Evolutionary conservation across 345 rosid genomes (phyloP), one percentile per base, ranked within the genome.

Genomic region (Salix caprea): DNA sequence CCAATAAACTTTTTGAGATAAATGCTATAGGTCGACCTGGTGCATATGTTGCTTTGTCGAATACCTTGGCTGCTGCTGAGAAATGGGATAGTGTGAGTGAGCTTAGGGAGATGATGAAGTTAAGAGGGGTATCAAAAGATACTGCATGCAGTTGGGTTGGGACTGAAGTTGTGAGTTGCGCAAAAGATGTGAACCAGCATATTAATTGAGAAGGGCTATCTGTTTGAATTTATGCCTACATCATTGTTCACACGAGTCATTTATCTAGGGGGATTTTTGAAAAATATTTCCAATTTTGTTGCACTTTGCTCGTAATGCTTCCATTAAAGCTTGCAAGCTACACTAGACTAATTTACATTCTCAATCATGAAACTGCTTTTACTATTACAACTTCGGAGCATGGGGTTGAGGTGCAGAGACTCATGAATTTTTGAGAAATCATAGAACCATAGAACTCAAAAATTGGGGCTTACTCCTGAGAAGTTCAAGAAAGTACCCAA

Each of bases 21-120:
- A 95, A 87, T 82, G 88, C 86, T 56, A 80, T 81, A 26, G 83
- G 84, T 70, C 86, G 99, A 72, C 91, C 99, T 15, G 98, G 98
- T 76, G 99, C 99, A 21, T 95, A 90, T 84, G 79, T 93, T 74
- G 90, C 94, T 5, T 73, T 93, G 16, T 95, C 99, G 5, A 91
- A 91, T 87, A 85, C 92, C 16, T 83, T 88, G 52, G 97, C 99
- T n/a, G 91, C 88, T 79, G 90, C 92, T 64, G 97, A 93, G 73
- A 87, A 86, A 79, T 92, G 98, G 98, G 90, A 92, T 36, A 83
- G 70, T 8, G 98, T 89, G 48, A 82, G 84, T 73, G 86, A 90
- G 70, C 79, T 94, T 52, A 86, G 98, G 82, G 92, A 87, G 78
- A 65, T 70, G 71, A 95, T 95, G 99, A 89, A 88, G 83, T 85